Evolutionary conservation across 2,329 filamentous ascomycete species (phyloP), one percentile per base, ranked within the genome.

Genomic region (Talaromyces sp.): DNA sequence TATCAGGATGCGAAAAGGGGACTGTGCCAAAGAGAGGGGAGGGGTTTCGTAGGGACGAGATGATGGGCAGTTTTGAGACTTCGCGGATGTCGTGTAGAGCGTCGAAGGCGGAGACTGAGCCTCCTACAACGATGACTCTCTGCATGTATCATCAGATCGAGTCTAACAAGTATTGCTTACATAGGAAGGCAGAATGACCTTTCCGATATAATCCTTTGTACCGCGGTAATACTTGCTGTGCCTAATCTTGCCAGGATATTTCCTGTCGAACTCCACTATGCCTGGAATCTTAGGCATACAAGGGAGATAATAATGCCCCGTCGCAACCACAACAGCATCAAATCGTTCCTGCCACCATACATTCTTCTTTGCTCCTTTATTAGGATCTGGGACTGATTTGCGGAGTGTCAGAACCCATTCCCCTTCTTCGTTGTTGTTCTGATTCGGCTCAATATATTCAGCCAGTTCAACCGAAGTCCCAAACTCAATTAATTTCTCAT

Each of bases 291-390:
- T 66, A 0, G 79, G 80, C 4, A 81, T 70, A 54, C 71, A 74
- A 0, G 79, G 79, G 2, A 81, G 70, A 45, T 73, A 74, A 64
- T 80, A 81, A 66, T 82, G 79, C 0, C 80, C 80, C 0, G 71
- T 76, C 0, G 80, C 80, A 39, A 81, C 76, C 14, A 81, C 70
- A 0, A 82, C 62, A 0, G 79, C 79, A 67, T 82, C 79, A 24
- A 80, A 81, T 0, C 66, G 68, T 66, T 81, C 75, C 24, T 72
- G 66, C 79, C 76, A 78, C 77, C 77, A 79, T 68, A 73, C 70
- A 58, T 77, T 72, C 10, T 62, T 67, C 1, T 33, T 58, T n/a
- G 47, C 63, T n/a, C 47, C 63, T 16, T 60, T 61, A 1, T 63
- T 50, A n/a, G 41, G n/a, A 16, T 8, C n/a, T 43, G 69, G 66